A percentile compares a stretch with the other conserved stretches of the same genome.
These are phyloP conservation scores for Sclerotinia borealis DNA, from an alignment of 2,329 filamentous ascomycete genomes.

Conservation along the genomic window DNA sequence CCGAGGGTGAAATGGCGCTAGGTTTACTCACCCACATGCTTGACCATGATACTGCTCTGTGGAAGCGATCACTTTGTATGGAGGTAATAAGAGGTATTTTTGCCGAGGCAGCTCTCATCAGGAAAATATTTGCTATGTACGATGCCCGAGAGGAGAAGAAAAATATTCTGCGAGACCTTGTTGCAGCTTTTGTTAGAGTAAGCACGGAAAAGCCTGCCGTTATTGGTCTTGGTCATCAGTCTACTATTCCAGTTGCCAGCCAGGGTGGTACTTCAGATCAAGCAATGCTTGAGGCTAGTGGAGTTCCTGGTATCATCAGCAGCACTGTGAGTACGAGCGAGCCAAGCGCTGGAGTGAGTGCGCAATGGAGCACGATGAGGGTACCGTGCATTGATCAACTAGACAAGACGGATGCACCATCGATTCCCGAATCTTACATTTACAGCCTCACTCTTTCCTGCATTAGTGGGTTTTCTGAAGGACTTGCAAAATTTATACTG, in stretches of 20 bases:
- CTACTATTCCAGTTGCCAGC: slow-evolving; percentile 66
- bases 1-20: slow-evolving; percentile 78
- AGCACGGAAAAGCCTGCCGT: slow-evolving; percentile 84
- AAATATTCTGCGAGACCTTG: slow-evolving; percentile 72
- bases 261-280: slow-evolving; percentile 65
- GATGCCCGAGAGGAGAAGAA: slow-evolving; percentile 69
- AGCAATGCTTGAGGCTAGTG: slow-evolving; percentile 82
- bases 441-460: slow-evolving; percentile 86
- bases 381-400: slow-evolving; percentile 89
- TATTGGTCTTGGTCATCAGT: slow-evolving; percentile 85
- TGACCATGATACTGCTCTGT: slow-evolving; percentile 75
- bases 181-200: slow-evolving; percentile 83
- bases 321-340: slow-evolving; percentile 62
- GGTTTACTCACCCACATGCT: slow-evolving; percentile 78
- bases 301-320: slow-evolving; percentile 81
- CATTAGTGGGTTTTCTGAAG: slow-evolving; percentile 84
- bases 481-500: slow-evolving; percentile 85
- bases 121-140: slow-evolving; percentile 74
- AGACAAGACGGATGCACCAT: slow-evolving; percentile 81
- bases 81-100: slow-evolving; percentile 86
- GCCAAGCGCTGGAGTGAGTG: slow-evolving; percentile 70
- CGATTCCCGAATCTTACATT: slow-evolving; percentile 85
- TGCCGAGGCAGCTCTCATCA: slow-evolving; percentile 68
- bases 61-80: slow-evolving; percentile 88
- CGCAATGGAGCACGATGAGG: slow-evolving; percentile 82